phyloP scores from a whole-genome alignment of 2,329 filamentous ascomycete genomes.

The Pleoardoris graminearum region DNA sequence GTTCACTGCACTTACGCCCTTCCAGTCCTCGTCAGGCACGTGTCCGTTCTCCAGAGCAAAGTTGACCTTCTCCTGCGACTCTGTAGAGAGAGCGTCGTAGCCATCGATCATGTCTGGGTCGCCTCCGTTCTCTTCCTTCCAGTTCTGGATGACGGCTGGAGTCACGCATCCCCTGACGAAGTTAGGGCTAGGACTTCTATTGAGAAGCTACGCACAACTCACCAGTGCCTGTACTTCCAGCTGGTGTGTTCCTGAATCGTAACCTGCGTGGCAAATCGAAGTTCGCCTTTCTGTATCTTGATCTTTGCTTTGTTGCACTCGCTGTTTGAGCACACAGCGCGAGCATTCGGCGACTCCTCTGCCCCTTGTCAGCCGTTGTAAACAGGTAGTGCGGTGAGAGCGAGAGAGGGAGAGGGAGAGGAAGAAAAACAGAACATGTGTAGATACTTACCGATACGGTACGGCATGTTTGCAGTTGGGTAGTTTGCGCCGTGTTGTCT shows the following conservation, averaged over 20 bases:
- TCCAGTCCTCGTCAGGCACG: constrained; percentile 85
- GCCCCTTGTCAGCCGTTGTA: constrained; percentile 7
- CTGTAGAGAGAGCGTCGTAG: constrained; percentile 73
- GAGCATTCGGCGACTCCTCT: constrained; percentile 73
- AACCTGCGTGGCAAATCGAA: constrained; percentile 77
- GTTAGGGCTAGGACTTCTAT: constrained; percentile 13
- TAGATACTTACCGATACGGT: constrained; percentile 20
- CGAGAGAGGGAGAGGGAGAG: background rate
- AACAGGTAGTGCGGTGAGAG: background rate
- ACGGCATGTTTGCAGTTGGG: constrained; percentile 15
- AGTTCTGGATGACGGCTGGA: constrained; percentile 69
- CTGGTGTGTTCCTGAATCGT: constrained; percentile 62
- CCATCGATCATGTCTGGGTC: constrained; percentile 75
- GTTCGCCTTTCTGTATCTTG: constrained; percentile 72
- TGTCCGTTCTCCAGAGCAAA: constrained; percentile 75
- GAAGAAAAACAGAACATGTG: background rate
- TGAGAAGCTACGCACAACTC: constrained; percentile 38
- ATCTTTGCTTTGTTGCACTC: constrained; percentile 69
- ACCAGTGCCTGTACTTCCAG: constrained; percentile 90
- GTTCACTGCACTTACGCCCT: constrained; percentile 66
- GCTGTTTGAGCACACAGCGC: constrained; percentile 72
- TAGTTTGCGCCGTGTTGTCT: background rate
- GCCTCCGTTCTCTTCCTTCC: constrained; percentile 61
- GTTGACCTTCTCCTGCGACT: constrained; percentile 73
- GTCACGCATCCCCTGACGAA: constrained; percentile 80